phyloP scores from a whole-genome alignment of 2,329 filamentous ascomycete species.

The Daldinia sp. region DNA sequence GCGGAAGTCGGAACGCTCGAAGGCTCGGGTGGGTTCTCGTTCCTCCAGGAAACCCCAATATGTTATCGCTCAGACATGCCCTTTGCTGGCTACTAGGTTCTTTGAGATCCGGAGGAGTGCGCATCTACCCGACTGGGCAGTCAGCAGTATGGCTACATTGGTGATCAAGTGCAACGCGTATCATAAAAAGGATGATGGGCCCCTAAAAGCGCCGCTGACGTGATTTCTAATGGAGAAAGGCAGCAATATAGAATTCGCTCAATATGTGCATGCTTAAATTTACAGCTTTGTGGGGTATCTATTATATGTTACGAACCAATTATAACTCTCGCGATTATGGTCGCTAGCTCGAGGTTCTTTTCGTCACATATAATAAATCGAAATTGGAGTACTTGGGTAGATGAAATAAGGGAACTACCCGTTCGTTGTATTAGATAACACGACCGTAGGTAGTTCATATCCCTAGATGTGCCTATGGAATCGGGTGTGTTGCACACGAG shows the following conservation, averaged over 20 bases:
- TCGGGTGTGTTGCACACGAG: constrained; percentile 16
- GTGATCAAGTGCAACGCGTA: constrained; percentile 31
- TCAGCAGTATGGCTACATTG: constrained; percentile 31
- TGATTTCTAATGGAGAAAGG: constrained; percentile 19
- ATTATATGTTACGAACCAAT: constrained; percentile 19
- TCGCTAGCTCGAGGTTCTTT: background rate
- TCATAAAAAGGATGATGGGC: constrained; percentile 13
- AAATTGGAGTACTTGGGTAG: constrained; percentile 4
- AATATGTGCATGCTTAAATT: constrained; percentile 11
- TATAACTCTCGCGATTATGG: background rate
- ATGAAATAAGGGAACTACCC: constrained; percentile 7
- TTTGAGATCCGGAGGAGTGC: constrained; percentile 29
- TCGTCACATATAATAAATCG: constrained; percentile 12
- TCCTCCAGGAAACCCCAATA: constrained; percentile 14
- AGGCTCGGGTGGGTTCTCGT: constrained; percentile 34
- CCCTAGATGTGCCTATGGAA: constrained; percentile 6
- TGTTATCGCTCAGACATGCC: background rate
- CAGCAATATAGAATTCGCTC: background rate
- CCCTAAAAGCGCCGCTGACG: constrained; percentile 34
- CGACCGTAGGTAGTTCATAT: background rate
- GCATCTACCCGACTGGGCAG: constrained; percentile 37
- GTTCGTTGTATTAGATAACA: constrained; percentile 12
- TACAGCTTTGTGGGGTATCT: constrained; percentile 15
- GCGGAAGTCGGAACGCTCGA: background rate
- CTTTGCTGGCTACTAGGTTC: constrained; percentile 23